Evolutionary conservation across 345 rosid species (phyloP).

Genomic region (Murraya paniculata): DNA sequence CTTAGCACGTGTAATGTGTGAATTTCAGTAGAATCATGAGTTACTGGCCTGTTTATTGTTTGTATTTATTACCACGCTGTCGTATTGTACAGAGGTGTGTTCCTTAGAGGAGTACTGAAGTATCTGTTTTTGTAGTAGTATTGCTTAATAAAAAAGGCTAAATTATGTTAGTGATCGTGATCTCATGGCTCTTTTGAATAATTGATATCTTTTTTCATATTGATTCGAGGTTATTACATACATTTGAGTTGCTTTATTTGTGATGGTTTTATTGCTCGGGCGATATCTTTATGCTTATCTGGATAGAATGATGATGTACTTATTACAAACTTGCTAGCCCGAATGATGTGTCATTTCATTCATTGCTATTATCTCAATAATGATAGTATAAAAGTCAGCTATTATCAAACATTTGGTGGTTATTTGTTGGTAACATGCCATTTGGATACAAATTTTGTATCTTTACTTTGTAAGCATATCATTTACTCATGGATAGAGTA

Average conservation of each 20-base stretch:
- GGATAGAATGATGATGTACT: background rate
- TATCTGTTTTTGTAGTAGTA: background rate
- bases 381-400: too few species aligned
- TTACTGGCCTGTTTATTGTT: background rate
- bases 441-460: too few species aligned
- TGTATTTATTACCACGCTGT: background rate
- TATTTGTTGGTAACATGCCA: too few species aligned
- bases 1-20: background rate
- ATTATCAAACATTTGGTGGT: too few species aligned
- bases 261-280: constrained; percentile 2
- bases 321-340: too few species aligned
- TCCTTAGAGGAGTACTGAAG: background rate
- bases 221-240: background rate
- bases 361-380: too few species aligned
- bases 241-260: constrained; percentile 4
- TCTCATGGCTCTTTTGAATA: background rate
- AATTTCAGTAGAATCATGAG: background rate
- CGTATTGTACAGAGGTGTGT: background rate
- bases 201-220: background rate
- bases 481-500: background rate
- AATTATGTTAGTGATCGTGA: background rate
- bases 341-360: too few species aligned
- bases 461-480: too few species aligned
- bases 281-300: background rate
- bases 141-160: background rate